These are phyloP conservation scores for Tricholoma bakamatsutake DNA, from an alignment of 768 basidiomycete genomes.

Conservation along the genomic window DNA sequence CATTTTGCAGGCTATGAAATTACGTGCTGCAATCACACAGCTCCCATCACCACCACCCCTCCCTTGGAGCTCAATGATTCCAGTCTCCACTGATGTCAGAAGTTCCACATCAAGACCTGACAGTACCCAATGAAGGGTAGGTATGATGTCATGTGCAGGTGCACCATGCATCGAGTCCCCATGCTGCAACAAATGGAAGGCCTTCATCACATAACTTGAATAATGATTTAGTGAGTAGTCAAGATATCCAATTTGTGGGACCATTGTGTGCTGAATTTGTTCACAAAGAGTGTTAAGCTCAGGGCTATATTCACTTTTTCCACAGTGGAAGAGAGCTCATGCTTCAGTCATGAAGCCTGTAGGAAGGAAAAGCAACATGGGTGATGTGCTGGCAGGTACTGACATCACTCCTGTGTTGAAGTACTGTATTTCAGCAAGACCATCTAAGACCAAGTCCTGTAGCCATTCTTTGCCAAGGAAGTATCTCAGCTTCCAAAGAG, in stretches of 20 bases:
- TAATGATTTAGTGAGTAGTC: not conserved
- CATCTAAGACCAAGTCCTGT: not conserved
- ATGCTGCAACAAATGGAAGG: not conserved
- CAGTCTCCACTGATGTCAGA: too few relatives aligned
- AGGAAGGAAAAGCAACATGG: not conserved
- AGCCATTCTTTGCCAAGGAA: not conserved
- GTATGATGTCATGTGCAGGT: too few relatives aligned
- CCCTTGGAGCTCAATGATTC: too few relatives aligned
- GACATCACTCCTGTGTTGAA: not conserved
- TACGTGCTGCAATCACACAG: too few relatives aligned
- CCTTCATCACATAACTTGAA: not conserved
- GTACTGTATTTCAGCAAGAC: not conserved
- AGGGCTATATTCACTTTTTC: not conserved
- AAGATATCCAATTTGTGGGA: not conserved
- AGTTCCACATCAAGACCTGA: too few relatives aligned
- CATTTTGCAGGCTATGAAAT: too few relatives aligned
- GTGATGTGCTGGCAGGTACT: too few relatives aligned
- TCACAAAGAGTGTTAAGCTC: not conserved
- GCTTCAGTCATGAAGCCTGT: too few relatives aligned
- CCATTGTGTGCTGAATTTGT: not conserved
- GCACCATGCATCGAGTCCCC: not conserved
- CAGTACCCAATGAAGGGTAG: too few relatives aligned
- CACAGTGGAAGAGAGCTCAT: not conserved
- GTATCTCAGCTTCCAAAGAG: not conserved
- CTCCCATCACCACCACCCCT: too few relatives aligned